Evolutionary conservation across 1,139 yeast genomes (phyloP).

Genomic region (Petasospora fabianii): DNA sequence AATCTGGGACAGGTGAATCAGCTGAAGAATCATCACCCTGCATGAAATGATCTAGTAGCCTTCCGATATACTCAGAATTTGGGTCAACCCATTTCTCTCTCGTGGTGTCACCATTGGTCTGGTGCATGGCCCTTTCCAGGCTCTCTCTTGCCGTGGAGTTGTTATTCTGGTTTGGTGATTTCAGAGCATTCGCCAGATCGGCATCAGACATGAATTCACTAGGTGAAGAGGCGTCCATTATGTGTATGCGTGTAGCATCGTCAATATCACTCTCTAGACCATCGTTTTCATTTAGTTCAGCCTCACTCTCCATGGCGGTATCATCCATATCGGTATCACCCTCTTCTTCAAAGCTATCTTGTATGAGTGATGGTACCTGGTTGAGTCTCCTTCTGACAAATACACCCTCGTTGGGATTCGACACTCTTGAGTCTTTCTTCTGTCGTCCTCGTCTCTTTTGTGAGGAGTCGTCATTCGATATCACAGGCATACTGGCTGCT

Average conservation of each 20-base stretch:
- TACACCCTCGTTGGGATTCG: constrained; percentile 25
- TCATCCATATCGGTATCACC: constrained; percentile 5
- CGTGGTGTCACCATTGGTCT: constrained; percentile 13
- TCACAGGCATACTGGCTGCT: constrained; percentile 24
- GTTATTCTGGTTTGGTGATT: constrained; percentile 25
- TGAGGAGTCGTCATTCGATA: constrained; percentile 19
- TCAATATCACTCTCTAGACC: constrained; percentile 39
- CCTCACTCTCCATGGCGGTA: constrained; percentile 12
- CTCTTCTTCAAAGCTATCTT: constrained; percentile 10
- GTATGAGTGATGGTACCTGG: neutral
- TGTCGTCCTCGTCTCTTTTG: constrained; percentile 46
- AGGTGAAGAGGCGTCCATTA: constrained; percentile 31
- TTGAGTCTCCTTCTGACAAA: constrained; percentile 19
- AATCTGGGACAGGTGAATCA: constrained; percentile 54
- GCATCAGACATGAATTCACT: constrained; percentile 40
- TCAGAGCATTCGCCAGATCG: constrained; percentile 37
- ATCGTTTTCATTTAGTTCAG: constrained; percentile 32
- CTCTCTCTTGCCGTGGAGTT: constrained; percentile 24
- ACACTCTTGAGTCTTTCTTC: constrained; percentile 30
- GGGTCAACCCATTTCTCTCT: constrained; percentile 28
- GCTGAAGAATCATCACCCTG: constrained; percentile 56
- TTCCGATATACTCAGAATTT: constrained; percentile 37
- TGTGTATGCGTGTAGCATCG: constrained; percentile 8
- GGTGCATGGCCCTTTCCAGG: constrained; percentile 21
- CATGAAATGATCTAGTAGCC: constrained; percentile 53